Base-by-base conservation (phyloP, 2,329 filamentous ascomycete genomes). In the Neurospora sp. region DNA sequence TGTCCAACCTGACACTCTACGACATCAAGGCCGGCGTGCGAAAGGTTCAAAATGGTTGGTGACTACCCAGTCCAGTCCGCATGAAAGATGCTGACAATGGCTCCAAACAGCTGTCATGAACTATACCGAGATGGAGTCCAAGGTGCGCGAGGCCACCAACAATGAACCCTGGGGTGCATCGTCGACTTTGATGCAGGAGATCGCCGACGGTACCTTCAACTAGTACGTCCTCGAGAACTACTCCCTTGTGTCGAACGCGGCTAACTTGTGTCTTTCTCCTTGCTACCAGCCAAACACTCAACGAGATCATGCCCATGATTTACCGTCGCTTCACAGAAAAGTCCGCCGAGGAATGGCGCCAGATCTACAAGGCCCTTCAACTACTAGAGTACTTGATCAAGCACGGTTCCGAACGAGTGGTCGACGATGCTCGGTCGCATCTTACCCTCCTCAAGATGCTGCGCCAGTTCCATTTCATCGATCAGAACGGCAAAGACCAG, bases 291-390 rank as follows among this genome's bases (percentile, higher is more conserved):
- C 93, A 97, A 89, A 89, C 94, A 68, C 89, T 99, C 70, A 98
- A 98, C 81, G 96, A 99, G 81, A 98, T 99, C 79, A 99, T 99
- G 96, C 96, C 96, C 74, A 96, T 99, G 93, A 97, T 99, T 78
- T 99, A 99, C 84, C 96, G 96, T 78, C 92, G 96, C 74, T 99
- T 99, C 81, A 99, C 96, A 72, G 96, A 99, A 80, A 99, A 99
- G 84, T 87, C 93, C 8, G 95, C 96, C 70, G 96, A 99, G 80
- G 96, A 99, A 82, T 99, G 96, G 96, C 89, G 96, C 75, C 96
- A 99, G 81, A 99, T 99, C 78, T 99, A 99, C 87, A 99, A 99
- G 85, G 91, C 93, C 10, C 89, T 99, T 33, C 96, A 98, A 85
- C 86, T 99, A 70, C 90, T 99, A 78, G 95, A 99, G 80, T 84